These are phyloP conservation scores for Bryoerythrophyllum caledonicum DNA, from an alignment of 225 moss, liverwort and hornwort species.

Conservation along the genomic window DNA sequence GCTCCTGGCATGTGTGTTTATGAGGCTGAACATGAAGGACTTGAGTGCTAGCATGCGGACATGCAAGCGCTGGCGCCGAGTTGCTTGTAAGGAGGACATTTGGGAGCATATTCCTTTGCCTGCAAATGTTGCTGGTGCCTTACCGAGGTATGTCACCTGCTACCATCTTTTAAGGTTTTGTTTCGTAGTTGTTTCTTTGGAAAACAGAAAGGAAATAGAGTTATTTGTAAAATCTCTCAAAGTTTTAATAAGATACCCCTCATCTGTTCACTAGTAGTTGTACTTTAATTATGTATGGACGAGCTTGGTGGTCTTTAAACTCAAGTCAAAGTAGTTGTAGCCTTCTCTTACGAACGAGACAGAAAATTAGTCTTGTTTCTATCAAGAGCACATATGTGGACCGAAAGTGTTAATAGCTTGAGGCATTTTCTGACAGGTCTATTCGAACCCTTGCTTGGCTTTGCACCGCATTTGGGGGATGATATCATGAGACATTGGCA, in stretches of 20 bases:
- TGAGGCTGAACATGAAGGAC: constrained; percentile 46
- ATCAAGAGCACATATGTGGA: not conserved
- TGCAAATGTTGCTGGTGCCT: constrained; percentile 36
- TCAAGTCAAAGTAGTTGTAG: no score
- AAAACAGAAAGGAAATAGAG: not conserved
- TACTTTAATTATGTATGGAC: no score
- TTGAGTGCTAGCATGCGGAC: constrained; percentile 52
- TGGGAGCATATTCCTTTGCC: constrained; percentile 58
- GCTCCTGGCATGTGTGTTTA: constrained; percentile 44
- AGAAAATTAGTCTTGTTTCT: not conserved
- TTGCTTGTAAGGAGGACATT: constrained; percentile 52
- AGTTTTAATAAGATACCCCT: no score
- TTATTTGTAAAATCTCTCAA: no score
- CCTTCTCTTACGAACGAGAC: no score
- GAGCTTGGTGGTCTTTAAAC: no score
- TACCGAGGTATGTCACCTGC: constrained; percentile 48
- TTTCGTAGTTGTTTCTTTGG: not conserved
- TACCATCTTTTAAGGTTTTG: not conserved
- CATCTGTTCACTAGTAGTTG: no score
- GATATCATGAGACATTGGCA: constrained; percentile 12
- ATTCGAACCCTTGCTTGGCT: constrained; percentile 36
- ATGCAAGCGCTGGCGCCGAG: constrained; percentile 57
- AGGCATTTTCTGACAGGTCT: constrained; percentile 28
- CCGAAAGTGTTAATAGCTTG: not conserved
- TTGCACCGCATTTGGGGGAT: constrained; percentile 29